Evolutionary conservation across 2,329 filamentous ascomycete genomes (phyloP).

Genomic region (Colletotrichum eremochloae): DNA sequence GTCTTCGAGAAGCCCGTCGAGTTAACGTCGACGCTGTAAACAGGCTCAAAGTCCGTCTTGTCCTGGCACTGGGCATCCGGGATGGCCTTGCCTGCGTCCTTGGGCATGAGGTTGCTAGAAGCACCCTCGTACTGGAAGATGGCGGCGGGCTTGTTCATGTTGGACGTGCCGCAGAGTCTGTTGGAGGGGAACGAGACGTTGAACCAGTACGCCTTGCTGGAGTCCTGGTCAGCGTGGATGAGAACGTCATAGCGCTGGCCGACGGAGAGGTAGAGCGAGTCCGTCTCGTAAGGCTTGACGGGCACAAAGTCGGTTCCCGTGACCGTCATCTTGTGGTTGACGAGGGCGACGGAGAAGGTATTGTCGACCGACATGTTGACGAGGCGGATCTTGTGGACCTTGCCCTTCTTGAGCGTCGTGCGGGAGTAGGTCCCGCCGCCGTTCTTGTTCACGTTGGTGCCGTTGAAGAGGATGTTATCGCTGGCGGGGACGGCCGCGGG

Average conservation of each 20-base stretch:
- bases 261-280: constrained; percentile 72
- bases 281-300: constrained; percentile 72
- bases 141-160: constrained; percentile 52
- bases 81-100: constrained; percentile 46
- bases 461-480: constrained; percentile 60
- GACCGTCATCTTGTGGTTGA: constrained; percentile 72
- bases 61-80: constrained; percentile 45
- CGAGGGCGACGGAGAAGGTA: constrained; percentile 69
- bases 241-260: constrained; percentile 61
- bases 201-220: constrained; percentile 49
- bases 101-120: constrained; percentile 47
- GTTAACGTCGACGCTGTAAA: constrained; percentile 47
- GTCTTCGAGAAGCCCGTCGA: constrained; percentile 47
- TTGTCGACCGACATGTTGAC: constrained; percentile 69
- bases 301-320: constrained; percentile 76
- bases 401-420: constrained; percentile 65
- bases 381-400: constrained; percentile 70
- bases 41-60: constrained; percentile 44
- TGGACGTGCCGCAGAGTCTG: constrained; percentile 51
- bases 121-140: constrained; percentile 56
- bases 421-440: constrained; percentile 53
- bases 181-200: constrained; percentile 52
- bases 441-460: constrained; percentile 52
- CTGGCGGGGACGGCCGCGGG: constrained; percentile 43
- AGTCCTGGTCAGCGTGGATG: constrained; percentile 52